Conservation (phyloP, 2,329 filamentous ascomycete species). For the Cercospora sesami region DNA sequence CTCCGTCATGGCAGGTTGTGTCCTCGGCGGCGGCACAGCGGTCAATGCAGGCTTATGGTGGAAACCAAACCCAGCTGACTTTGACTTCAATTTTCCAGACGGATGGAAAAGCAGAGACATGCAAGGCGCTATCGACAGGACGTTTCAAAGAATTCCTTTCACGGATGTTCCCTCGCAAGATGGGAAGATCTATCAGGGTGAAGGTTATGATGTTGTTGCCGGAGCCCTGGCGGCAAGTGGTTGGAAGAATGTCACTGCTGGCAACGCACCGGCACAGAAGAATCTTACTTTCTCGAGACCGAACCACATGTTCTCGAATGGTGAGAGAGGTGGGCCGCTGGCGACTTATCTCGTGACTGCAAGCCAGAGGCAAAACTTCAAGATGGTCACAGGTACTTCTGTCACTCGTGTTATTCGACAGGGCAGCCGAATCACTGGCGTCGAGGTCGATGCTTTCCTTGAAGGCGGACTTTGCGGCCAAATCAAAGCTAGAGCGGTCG, state of each 20-base stretch:
- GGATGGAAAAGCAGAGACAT: constrained; percentile 71
- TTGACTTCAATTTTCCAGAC: constrained; percentile 69
- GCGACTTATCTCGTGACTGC: constrained; percentile 69
- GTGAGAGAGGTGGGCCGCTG: constrained; percentile 68
- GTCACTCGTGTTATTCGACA: constrained; percentile 67
- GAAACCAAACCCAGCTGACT: constrained; percentile 65
- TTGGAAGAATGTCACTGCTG: constrained; percentile 64
- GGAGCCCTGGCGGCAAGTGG: constrained; percentile 60
- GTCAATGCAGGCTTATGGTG: constrained; percentile 70
- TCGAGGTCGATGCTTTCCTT: constrained; percentile 62
- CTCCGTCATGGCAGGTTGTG: constrained; percentile 71
- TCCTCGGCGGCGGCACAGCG: constrained; percentile 66
- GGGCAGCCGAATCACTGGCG: constrained; percentile 62
- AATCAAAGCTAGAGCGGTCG: constrained; percentile 63
- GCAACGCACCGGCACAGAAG: constrained; percentile 61
- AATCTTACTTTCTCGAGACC: constrained; percentile 64
- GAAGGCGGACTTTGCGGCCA: constrained; percentile 59
- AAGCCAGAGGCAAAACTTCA: constrained; percentile 62
- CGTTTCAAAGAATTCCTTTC: constrained; percentile 70
- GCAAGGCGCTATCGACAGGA: constrained; percentile 57
- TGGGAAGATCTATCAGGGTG: constrained; percentile 65
- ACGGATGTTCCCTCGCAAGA: constrained; percentile 67
- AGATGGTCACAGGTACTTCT: constrained; percentile 64
- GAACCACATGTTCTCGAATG: constrained; percentile 66
- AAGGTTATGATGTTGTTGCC: constrained; percentile 64